A percentile compares a stretch with the other conserved stretches of the same genome.
phyloP scores from a whole-genome alignment of 1,284 basidiomycete genomes.

The Ustilago hordei region DNA sequence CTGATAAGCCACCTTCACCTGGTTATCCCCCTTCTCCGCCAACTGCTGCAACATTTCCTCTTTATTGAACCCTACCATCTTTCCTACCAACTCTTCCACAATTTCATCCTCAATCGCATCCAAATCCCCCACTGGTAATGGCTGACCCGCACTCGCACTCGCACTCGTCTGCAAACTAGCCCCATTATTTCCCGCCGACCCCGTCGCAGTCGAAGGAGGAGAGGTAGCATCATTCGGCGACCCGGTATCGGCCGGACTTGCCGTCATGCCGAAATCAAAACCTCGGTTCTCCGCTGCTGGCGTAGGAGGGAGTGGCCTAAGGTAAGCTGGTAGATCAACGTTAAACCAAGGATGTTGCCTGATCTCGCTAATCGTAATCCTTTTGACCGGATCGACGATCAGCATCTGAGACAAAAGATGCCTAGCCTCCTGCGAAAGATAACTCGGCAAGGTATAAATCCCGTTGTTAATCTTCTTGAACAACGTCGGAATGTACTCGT shows the following conservation, averaged over 20 bases:
- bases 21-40: conserved; percentile 86
- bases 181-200: conserved; percentile 29
- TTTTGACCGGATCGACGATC: conserved; percentile 68
- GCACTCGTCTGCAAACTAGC: conserved; percentile 34
- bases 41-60: conserved; percentile 88
- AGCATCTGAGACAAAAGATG: conserved; percentile 68
- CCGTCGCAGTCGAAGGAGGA: conserved; percentile 21
- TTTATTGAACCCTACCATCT: conserved; percentile 81
- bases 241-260: conserved; percentile 33
- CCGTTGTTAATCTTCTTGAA: conserved; percentile 70
- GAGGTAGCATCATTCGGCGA: conserved; percentile 37
- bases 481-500: conserved; percentile 69
- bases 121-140: conserved; percentile 71
- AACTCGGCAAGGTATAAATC: conserved; percentile 66
- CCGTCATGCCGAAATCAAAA: conserved; percentile 72
- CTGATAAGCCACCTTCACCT: conserved; percentile 96
- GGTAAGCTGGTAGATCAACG: conserved; percentile 63
- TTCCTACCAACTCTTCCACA: conserved; percentile 81
- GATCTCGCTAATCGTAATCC: conserved; percentile 68
- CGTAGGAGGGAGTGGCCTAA: conserved; percentile 80
- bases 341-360: conserved; percentile 68
- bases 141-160: conserved; percentile 28
- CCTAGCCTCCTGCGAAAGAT: conserved; percentile 64
- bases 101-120: conserved; percentile 90
- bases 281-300: conserved; percentile 72